Conservation (phyloP, 768 basidiomycete genomes). For the Sutorius australiensis region DNA sequence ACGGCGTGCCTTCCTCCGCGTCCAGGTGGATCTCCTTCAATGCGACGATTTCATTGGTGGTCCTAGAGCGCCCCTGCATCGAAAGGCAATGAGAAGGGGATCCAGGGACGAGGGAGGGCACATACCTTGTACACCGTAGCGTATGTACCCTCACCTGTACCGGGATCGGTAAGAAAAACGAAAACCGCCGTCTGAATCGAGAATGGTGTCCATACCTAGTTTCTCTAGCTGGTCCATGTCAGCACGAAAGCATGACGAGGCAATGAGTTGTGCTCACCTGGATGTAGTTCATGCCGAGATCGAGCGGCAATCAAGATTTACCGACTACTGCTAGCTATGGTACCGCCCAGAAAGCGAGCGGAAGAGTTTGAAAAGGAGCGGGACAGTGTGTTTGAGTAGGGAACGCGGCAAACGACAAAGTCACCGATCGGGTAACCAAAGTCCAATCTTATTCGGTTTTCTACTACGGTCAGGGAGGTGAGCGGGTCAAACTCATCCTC, state of each 20-base stretch:
- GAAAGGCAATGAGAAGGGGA: constrained; percentile 1
- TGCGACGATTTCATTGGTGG: constrained; percentile 98
- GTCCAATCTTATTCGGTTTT: constrained; percentile 4
- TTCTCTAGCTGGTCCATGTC: constrained; percentile 71
- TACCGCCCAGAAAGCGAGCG: constrained; percentile 5
- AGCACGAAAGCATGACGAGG: background rate
- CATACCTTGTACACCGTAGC: constrained; percentile 94
- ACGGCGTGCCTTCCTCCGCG: constrained; percentile 98
- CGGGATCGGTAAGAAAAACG: constrained; percentile 4
- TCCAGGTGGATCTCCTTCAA: constrained; percentile 99
- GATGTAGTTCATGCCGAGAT: constrained; percentile 50
- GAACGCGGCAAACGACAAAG: background rate
- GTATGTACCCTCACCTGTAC: constrained; percentile 83
- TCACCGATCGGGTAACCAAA: constrained; percentile 19
- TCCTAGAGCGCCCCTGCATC: constrained; percentile 82
- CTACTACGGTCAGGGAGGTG: background rate
- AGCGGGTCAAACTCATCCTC: background rate
- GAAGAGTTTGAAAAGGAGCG: background rate
- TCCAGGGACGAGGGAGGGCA: constrained; percentile 3
- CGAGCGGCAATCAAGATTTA: background rate
- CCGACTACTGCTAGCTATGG: constrained; percentile 1
- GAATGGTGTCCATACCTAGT: constrained; percentile 47
- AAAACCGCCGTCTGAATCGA: background rate
- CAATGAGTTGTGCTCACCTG: constrained; percentile 37
- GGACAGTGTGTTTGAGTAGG: background rate